These are phyloP conservation scores for Boletus vermiculosoides DNA, from an alignment of 768 basidiomycete genomes.

Conservation along the genomic window DNA sequence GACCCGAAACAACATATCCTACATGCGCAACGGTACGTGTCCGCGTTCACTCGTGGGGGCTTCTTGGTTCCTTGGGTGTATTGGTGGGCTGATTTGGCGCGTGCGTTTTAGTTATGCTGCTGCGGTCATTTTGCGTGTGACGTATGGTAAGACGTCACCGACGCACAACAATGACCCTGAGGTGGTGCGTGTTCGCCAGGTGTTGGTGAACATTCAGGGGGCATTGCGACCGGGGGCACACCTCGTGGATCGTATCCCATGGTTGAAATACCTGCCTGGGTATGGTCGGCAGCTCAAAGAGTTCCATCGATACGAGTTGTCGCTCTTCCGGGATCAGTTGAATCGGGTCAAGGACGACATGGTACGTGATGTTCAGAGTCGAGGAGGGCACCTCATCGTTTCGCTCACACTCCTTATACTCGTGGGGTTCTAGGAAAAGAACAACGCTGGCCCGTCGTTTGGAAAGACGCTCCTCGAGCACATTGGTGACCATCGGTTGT, in stretches of 20 bases:
- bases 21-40: slow-evolving; percentile 17
- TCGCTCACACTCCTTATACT: not conserved
- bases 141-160: slow-evolving; percentile 28
- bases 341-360: slow-evolving; percentile 16
- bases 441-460: slow-evolving; percentile 34
- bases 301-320: slow-evolving; percentile 39
- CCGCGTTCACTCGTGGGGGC: not conserved
- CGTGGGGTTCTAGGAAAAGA: slow-evolving; percentile 1
- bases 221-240: slow-evolving; percentile 24
- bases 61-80: not conserved
- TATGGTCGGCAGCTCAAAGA: slow-evolving; percentile 50
- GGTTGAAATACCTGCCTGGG: slow-evolving; percentile 49
- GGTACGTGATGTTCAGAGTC: not conserved
- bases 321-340: slow-evolving; percentile 47
- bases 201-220: slow-evolving; percentile 21
- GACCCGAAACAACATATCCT: slow-evolving; percentile 10
- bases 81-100: not conserved
- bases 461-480: slow-evolving; percentile 52
- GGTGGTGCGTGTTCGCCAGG: slow-evolving; percentile 17
- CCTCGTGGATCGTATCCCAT: slow-evolving; percentile 21
- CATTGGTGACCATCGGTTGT: slow-evolving; percentile 45
- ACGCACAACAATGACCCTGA: slow-evolving; percentile 16
- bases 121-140: slow-evolving; percentile 21
- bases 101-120: slow-evolving; percentile 18
- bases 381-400: not conserved